Base-by-base conservation (phyloP, 305 asterid genomes). In the Fraxinus baroniana region DNA sequence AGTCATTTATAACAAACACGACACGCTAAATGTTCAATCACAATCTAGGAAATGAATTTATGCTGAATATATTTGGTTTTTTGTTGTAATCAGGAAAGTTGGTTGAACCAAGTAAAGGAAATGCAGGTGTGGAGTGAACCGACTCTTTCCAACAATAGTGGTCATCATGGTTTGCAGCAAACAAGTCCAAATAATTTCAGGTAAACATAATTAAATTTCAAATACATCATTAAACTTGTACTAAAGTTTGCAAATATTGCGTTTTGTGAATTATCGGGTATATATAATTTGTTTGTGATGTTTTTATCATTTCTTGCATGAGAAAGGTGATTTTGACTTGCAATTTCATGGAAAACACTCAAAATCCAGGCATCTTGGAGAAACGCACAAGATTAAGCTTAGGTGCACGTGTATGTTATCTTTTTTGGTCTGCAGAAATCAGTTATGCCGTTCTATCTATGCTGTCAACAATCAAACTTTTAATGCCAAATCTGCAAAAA, bases 61-160 rank as follows among this genome's bases (percentile, higher is more conserved):
- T 8, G 74, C 79, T 80, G 62, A 66, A 66, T 66, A 66, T 24
- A 1, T 71, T 44, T 26, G 18, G 0, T 41, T 0, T 36, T 26
- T 83, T 44, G 64, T 74, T 26, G 36, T 70, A 74, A 71, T 81
- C 91, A 96, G 99, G 98, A 96, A 80, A 87, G 78, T 30, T 96
- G 97, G 99, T 83, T 92, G 88, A 92, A 90, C 82, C 93, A 96
- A 90, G 95, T 94, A 83, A 91, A 85, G 86, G 94, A 93, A 88
- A 92, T 96, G 98, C 97, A 88, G 90, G 41, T 87, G 88, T 93
- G 89, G 68, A 93, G 98, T 28, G 97, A 93, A 39, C 83, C 83
- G 60, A 97, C 97, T 52, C 90, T 96, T 77, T 68, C 76, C 78
- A 87, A 84, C 75, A 86, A 62, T 32, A 83, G 74, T 73, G 85